Evolutionary conservation across 257 asterid genomes (phyloP).

Genomic region (Nicotiana paniculata): DNA sequence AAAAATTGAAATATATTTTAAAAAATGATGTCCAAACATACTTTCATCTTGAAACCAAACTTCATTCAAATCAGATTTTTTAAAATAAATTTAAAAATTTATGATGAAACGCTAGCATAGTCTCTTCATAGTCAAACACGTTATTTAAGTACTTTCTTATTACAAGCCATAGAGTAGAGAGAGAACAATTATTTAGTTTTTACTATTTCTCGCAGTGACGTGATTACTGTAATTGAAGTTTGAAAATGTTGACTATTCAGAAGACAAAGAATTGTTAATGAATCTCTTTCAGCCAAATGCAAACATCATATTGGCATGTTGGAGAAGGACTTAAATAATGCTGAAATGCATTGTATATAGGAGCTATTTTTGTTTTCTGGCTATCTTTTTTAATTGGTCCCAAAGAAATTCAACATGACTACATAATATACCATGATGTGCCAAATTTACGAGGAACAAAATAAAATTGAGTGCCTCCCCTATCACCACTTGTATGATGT

Average conservation of each 20-base stretch:
- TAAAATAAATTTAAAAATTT: no score
- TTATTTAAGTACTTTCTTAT: background rate
- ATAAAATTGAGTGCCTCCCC: background rate
- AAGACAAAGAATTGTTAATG: background rate
- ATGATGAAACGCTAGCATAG: no score
- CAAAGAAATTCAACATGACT: background rate
- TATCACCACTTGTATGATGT: background rate
- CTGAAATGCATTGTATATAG: background rate
- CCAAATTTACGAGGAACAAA: background rate
- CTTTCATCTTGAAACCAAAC: no score
- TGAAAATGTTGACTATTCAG: background rate
- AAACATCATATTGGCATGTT: background rate
- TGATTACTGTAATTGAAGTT: background rate
- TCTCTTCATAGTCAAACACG: background rate
- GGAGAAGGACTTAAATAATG: background rate
- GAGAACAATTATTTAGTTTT: background rate
- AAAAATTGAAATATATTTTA: no score
- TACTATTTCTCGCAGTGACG: background rate
- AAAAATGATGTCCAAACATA: no score
- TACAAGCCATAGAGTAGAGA: background rate
- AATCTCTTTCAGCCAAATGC: background rate
- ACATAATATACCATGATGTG: background rate
- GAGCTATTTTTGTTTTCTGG: background rate
- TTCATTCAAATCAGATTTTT: no score
- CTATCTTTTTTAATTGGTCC: background rate